Evolutionary conservation across 2,329 filamentous ascomycete species (phyloP), one percentile per base, ranked within the genome.

Genomic region (Exophiala xenobiotica): DNA sequence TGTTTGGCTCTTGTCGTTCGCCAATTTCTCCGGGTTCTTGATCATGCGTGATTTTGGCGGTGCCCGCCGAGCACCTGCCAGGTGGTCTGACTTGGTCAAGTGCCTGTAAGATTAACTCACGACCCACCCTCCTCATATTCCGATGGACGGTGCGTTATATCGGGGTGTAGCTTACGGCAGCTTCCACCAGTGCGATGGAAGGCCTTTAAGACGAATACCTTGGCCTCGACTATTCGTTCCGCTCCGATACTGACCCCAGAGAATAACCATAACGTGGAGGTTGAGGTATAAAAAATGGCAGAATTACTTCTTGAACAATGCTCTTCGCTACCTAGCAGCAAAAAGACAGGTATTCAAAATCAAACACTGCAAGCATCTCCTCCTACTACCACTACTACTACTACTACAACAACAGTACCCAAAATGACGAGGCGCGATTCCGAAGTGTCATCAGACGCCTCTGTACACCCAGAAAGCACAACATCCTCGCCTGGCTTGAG

Each of bases 41-140:
- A 18, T 22, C 18, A n/a, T 40, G 51, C 46, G 51, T 42, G 51
- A 54, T 54, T 54, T 54, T 46, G 51, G 51, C 46, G 37, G 37
- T 33, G 31, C n/a, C 51, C 51, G 51, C 23, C 33, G 40, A 46
- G 12, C 7, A 9, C 27, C 33, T 33, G 26, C 26, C 6, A 20
- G 41, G 51, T 54, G 51, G 51, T 49, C 46, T 54, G 51, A 54
- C n/a, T 29, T 6, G 6, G 6, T 22, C 5, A 1, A 22, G 29
- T 18, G n/a, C 14, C 26, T 20, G 7, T 33, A n/a, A n/a, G n/a
- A n/a, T n/a, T n/a, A n/a, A n/a, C n/a, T n/a, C n/a, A n/a, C n/a
- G n/a, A 22, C 18, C 22, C 9, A 11, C n/a, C 38, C 23, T 33
- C 9, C 29, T 14, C 9, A 33, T 33, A n/a, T 33, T 33, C 29